A percentile compares a stretch with the other conserved stretches of the same genome.
Conservation (phyloP, 306 rosid genomes). For the Prosopis cineraria region DNA sequence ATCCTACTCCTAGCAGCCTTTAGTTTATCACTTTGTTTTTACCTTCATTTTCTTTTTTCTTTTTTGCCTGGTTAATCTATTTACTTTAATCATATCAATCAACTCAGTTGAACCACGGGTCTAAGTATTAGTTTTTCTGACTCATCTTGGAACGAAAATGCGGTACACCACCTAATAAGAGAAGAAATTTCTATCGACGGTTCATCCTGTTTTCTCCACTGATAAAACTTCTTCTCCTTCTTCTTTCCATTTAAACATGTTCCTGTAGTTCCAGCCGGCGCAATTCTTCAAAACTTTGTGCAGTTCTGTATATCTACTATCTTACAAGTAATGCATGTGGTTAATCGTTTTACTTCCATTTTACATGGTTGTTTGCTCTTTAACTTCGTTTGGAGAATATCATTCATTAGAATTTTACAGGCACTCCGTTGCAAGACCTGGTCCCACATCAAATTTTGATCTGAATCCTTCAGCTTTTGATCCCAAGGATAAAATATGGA, state of each 20-base stretch:
- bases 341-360: not conserved
- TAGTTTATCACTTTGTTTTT: not conserved
- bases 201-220: not conserved
- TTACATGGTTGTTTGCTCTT: not conserved
- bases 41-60: not conserved
- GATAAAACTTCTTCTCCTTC: not conserved
- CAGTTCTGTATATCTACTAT: not conserved
- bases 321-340: not conserved
- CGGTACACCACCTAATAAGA: not conserved
- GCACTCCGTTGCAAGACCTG: slow-evolving; percentile 91
- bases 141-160: not conserved
- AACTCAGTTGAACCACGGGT: not conserved
- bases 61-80: not conserved
- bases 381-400: not conserved
- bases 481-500: slow-evolving; percentile 89
- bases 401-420: slow-evolving; percentile 41
- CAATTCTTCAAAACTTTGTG: not conserved
- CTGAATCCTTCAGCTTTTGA: slow-evolving; percentile 88
- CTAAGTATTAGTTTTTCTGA: not conserved
- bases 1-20: not conserved
- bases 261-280: not conserved
- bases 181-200: not conserved
- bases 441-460: slow-evolving; percentile 71
- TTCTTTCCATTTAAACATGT: not conserved
- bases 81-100: not conserved